These are phyloP conservation scores for Psophocarpus tetragonolobus DNA, from an alignment of 306 rosid genomes.

Conservation along the genomic window DNA sequence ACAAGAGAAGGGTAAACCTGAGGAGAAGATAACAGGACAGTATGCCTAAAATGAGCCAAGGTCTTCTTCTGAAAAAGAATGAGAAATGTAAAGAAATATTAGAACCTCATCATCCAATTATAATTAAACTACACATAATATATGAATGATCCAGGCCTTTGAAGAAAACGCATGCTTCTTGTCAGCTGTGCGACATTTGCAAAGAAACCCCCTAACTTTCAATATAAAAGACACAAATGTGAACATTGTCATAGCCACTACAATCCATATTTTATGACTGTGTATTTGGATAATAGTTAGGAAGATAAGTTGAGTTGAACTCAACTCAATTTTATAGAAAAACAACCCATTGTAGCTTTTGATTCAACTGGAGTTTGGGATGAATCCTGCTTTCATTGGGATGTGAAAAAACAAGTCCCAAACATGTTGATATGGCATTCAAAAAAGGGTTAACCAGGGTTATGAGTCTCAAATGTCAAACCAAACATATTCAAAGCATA, in stretches of 20 bases:
- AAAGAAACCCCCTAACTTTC: not conserved
- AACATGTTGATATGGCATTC: no score
- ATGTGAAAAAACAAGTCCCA: no score
- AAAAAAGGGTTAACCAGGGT: no score
- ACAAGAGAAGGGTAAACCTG: slow-evolving; percentile 54
- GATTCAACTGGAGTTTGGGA: no score
- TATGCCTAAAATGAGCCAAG: slow-evolving; percentile 64
- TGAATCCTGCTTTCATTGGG: no score
- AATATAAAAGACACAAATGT: not conserved
- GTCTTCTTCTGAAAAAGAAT: slow-evolving; percentile 68
- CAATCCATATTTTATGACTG: not conserved
- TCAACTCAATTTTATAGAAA: no score
- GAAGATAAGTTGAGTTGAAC: no score
- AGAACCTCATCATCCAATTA: slow-evolving; percentile 17
- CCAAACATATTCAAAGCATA: no score
- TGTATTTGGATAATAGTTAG: no score
- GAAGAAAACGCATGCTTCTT: not conserved
- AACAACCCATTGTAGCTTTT: no score
- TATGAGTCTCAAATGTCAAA: no score
- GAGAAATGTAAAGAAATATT: not conserved
- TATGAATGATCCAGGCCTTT: not conserved
- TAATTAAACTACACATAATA: not conserved
- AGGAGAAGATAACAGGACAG: slow-evolving; percentile 75
- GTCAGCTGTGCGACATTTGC: not conserved
- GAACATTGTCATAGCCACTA: not conserved